Base-by-base conservation (phyloP, 208 protist species). In the Strigomonas galati region DNA sequence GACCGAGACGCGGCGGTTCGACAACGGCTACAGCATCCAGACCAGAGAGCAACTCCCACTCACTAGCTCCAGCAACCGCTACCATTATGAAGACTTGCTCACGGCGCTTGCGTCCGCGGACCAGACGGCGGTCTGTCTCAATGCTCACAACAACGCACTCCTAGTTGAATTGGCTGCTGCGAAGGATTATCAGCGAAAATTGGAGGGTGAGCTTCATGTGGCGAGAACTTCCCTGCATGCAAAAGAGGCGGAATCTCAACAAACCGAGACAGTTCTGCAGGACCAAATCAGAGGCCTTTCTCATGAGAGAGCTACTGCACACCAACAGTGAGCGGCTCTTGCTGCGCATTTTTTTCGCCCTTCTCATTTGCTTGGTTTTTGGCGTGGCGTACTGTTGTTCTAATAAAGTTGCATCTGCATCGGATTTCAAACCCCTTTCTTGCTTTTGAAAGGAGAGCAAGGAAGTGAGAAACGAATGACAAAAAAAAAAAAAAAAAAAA, bases 281-380 rank as follows among this genome's bases (percentile, higher is more conserved):
- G 72, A 72, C 5, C 84, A 95, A 65, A 89, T 95, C 32, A 65
- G 67, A n/a, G 35, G 88, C 0, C 67, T 95, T 7, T 95, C 89
- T 6, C 84, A 89, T 10, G 78, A 89, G 52, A 69, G 91, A 17
- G 65, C 81, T 14, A 65, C 58, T 49, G 7, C 30, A 23, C 67
- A 17, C 6, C 31, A n/a, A 23, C 59, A 57, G 40, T 56, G 27
- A 1, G 55, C 31, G 1, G 12, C 10, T 17, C 24, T 58, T 17
- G 19, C 23, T 65, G 23, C 43, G n/a, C 27, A 31, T 56, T 37
- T 65, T 55, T 61, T 26, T 73, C n/a, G 12, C 5, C 26, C 28
- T 67, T 1, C 54, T 27, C 27, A 21, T 43, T 28, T 5, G 3
- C 4, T 35, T 58, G 9, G 10, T 46, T 46, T 46, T 46, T 46